phyloP scores from a whole-genome alignment of 2,329 filamentous ascomycete genomes.

The Claviceps sp. region DNA sequence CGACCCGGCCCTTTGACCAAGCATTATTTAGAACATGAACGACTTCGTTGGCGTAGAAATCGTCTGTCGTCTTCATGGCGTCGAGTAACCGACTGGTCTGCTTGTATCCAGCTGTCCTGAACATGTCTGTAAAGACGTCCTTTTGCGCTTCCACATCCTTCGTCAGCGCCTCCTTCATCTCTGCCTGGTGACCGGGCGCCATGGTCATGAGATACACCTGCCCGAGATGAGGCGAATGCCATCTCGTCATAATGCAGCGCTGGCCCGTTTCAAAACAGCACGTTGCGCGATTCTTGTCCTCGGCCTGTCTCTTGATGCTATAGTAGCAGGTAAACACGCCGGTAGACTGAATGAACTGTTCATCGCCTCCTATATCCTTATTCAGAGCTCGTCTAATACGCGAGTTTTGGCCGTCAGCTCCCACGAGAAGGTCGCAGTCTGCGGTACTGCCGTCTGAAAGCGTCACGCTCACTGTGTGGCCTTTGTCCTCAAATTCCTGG shows the following conservation, averaged over 20 bases:
- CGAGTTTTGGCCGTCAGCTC: conserved; percentile 9
- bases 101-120: conserved; percentile 30
- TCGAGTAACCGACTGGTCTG: conserved; percentile 20
- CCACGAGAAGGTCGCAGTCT: conserved; percentile 9
- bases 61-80: conserved; percentile 19
- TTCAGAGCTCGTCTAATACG: conserved; percentile 7
- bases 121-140: conserved; percentile 22
- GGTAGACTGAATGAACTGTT: background rate
- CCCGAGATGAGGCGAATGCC: conserved; percentile 12
- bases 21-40: conserved; percentile 27
- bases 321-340: conserved; percentile 24
- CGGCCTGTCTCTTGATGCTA: conserved; percentile 17
- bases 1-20: conserved; percentile 27
- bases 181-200: conserved; percentile 11
- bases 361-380: conserved; percentile 1
- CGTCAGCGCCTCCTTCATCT: conserved; percentile 10
- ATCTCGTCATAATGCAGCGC: conserved; percentile 21
- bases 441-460: conserved; percentile 8
- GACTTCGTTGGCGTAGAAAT: conserved; percentile 33
- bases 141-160: conserved; percentile 16
- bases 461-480: conserved; percentile 7
- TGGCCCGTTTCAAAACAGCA: conserved; percentile 22
- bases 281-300: conserved; percentile 3
- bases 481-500: background rate
- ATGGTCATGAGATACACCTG: conserved; percentile 13